phyloP scores from a whole-genome alignment of 2,329 filamentous ascomycete genomes.

The Aspergillus versicolor region DNA sequence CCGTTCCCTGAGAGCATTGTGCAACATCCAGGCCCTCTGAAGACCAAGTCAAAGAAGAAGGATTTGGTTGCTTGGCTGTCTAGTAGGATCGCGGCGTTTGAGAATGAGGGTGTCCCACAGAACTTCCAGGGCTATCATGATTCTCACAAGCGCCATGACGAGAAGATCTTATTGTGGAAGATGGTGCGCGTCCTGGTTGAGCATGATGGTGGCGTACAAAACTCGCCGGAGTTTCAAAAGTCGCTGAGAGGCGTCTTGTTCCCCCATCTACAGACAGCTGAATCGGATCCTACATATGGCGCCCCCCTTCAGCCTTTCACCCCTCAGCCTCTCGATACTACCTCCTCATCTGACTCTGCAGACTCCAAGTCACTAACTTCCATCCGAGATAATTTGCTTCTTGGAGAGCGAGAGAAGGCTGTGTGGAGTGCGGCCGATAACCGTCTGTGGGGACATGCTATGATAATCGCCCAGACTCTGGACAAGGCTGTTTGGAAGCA shows the following conservation, averaged over 20 bases:
- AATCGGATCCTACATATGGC: constrained; percentile 26
- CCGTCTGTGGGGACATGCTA: constrained; percentile 92
- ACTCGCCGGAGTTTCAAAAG: constrained; percentile 67
- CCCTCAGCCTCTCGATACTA: constrained; percentile 35
- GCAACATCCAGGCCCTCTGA: constrained; percentile 87
- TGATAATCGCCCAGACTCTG: constrained; percentile 81
- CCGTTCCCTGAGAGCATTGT: constrained; percentile 69
- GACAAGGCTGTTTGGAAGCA: constrained; percentile 79
- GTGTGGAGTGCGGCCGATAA: constrained; percentile 93
- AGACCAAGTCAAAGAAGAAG: constrained; percentile 92
- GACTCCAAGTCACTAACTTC: constrained; percentile 69
- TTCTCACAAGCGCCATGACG: constrained; percentile 67
- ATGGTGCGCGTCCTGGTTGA: constrained; percentile 79
- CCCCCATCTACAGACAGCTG: constrained; percentile 50
- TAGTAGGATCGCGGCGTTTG: constrained; percentile 71
- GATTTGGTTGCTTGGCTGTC: constrained; percentile 80
- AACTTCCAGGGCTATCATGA: constrained; percentile 50
- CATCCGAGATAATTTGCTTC: constrained; percentile 70
- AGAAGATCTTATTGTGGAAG: constrained; percentile 85
- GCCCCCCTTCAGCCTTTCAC: constrained; percentile 28
- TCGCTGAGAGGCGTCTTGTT: constrained; percentile 73
- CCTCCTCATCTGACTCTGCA: constrained; percentile 62
- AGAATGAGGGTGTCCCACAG: constrained; percentile 52
- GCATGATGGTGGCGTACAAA: constrained; percentile 78
- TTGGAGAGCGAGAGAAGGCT: constrained; percentile 84